Percentiles rank a stretch among this genome's conserved stretches.
These are phyloP conservation scores for Adansonia digitata DNA, from an alignment of 345 rosid species.

Conservation along the genomic window DNA sequence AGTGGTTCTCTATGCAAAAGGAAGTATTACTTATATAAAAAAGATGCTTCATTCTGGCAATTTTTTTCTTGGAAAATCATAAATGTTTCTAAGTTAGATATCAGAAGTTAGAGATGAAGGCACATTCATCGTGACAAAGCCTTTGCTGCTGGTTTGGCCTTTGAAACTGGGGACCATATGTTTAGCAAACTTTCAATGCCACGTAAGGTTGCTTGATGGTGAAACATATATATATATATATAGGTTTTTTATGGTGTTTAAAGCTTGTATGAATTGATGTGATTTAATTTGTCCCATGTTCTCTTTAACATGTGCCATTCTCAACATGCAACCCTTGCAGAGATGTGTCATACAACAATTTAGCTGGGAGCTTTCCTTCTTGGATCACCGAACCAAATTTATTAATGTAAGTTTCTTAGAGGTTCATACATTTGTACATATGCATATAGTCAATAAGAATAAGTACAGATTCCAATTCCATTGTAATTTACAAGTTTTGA, in stretches of 20 bases:
- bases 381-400: conserved; percentile 46
- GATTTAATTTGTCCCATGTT: neutral
- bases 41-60: neutral
- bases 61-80: neutral
- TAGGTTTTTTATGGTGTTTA: neutral
- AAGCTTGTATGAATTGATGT: neutral
- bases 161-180: neutral
- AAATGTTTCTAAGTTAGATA: neutral
- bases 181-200: neutral
- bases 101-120: neutral
- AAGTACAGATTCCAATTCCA: neutral
- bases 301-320: neutral
- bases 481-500: neutral
- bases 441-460: neutral
- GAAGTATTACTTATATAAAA: neutral
- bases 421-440: neutral
- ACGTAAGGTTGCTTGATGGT: neutral
- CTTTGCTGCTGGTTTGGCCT: neutral
- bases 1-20: neutral
- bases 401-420: conserved; percentile 42
- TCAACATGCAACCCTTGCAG: conserved; percentile 28
- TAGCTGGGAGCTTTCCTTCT: conserved; percentile 60
- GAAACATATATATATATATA: neutral
- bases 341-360: conserved; percentile 74
- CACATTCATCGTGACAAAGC: neutral